These are phyloP conservation scores for Scenedesmus sp. DNA, from an alignment of 163 green algal genomes.

Conservation along the genomic window DNA sequence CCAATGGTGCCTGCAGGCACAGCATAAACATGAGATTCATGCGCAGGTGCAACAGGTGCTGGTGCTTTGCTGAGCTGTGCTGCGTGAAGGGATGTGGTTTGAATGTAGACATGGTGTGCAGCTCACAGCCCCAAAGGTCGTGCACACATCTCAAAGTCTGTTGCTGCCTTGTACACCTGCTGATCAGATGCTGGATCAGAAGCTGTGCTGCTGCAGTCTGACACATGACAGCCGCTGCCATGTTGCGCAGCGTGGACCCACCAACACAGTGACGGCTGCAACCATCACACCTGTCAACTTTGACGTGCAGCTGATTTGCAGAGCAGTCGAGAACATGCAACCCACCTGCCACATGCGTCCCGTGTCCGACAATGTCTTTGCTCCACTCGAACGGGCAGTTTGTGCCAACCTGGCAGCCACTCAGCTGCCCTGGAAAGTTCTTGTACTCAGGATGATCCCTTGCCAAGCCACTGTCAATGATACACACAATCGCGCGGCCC, in stretches of 20 bases:
- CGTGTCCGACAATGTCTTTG: constrained; percentile 42
- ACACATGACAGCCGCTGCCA: too few relatives aligned
- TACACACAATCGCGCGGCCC: constrained; percentile 31
- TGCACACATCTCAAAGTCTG: too few relatives aligned
- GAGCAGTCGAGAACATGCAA: not conserved
- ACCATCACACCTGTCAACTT: too few relatives aligned
- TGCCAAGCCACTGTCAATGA: constrained; percentile 50
- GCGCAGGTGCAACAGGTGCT: not conserved
- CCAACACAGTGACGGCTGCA: too few relatives aligned
- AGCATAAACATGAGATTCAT: not conserved
- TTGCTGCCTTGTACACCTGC: too few relatives aligned
- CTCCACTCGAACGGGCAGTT: constrained; percentile 29
- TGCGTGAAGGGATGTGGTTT: not conserved
- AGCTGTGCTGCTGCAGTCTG: too few relatives aligned
- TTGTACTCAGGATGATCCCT: constrained; percentile 26
- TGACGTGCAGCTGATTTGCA: not conserved
- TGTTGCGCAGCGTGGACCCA: too few relatives aligned
- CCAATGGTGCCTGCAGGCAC: constrained; percentile 41
- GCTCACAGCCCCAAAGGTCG: too few relatives aligned
- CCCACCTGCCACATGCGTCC: constrained; percentile 39
- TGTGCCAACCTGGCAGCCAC: not conserved
- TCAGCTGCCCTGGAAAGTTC: not conserved
- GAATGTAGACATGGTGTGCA: not conserved
- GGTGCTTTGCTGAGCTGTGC: not conserved
- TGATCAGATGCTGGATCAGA: too few relatives aligned